Conservation (phyloP, 169 alveolate genomes). For the Eimeria tenella region DNA sequence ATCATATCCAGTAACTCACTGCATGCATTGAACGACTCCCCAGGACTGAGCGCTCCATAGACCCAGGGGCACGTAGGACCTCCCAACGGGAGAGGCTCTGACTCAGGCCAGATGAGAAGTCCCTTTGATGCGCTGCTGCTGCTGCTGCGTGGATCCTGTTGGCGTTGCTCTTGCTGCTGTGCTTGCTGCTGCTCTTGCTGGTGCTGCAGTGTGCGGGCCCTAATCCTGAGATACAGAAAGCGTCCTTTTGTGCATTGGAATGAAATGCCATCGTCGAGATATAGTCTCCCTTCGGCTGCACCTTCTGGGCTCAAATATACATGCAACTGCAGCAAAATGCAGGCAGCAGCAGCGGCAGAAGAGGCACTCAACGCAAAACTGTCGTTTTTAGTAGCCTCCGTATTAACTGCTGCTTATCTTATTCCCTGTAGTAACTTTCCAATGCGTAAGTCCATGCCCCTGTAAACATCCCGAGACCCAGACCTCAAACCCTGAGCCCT, state of each 20-base stretch:
- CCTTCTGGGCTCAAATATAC: background rate
- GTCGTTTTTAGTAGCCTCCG: no score
- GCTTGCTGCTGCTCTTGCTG: constrained; percentile 39
- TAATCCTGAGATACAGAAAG: constrained; percentile 43
- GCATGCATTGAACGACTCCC: background rate
- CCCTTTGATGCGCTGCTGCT: constrained; percentile 1
- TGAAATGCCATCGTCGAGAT: constrained; percentile 67
- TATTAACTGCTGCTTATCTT: no score
- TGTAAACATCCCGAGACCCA: background rate
- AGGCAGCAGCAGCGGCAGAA: background rate
- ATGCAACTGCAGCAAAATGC: background rate
- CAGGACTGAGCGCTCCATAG: background rate
- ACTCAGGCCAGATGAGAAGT: background rate
- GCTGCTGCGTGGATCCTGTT: background rate
- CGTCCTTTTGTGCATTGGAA: background rate
- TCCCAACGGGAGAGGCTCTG: constrained; percentile 17
- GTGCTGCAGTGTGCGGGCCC: background rate
- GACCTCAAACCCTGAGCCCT: background rate
- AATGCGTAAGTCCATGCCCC: background rate
- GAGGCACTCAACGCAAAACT: no score
- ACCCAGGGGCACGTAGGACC: constrained; percentile 10
- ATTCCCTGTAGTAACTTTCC: no score
- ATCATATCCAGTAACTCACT: background rate
- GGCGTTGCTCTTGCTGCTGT: background rate
- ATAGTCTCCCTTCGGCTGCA: constrained; percentile 57